Conservation (phyloP, 805 yeast species). For the Teunomyces pallodes region DNA sequence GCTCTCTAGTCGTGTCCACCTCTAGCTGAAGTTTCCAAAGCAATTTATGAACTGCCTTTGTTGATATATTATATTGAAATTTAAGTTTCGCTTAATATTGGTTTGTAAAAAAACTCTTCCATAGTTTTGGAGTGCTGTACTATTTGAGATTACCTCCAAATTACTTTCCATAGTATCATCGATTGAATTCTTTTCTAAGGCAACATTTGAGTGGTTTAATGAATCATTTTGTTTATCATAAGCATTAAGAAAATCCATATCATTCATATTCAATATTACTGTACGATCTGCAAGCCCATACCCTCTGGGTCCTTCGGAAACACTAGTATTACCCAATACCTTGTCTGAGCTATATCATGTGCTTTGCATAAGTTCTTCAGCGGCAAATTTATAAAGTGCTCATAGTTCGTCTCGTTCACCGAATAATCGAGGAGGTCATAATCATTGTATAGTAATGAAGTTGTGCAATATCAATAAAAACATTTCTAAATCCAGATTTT, state of each 20-base stretch:
- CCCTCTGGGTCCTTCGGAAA: not conserved
- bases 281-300: constrained; percentile 19
- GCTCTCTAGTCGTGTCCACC: not conserved
- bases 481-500: constrained; percentile 50
- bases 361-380: constrained; percentile 48
- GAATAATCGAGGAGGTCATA: constrained; percentile 41
- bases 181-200: no score
- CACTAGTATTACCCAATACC: constrained; percentile 11
- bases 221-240: not conserved
- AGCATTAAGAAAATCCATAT: constrained; percentile 3
- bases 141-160: not conserved
- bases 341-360: constrained; percentile 36
- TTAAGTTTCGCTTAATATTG: constrained; percentile 31
- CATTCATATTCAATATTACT: constrained; percentile 16
- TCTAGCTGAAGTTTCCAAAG: constrained; percentile 35
- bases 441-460: constrained; percentile 40
- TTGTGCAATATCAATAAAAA: constrained; percentile 43
- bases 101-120: constrained; percentile 35
- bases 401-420: constrained; percentile 39
- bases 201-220: not conserved
- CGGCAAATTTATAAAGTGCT: constrained; percentile 44
- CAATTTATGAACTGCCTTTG: constrained; percentile 40
- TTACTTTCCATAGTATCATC: not conserved
- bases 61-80: constrained; percentile 41
- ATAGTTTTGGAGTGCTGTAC: constrained; percentile 24